phyloP scores from a whole-genome alignment of 1,139 yeast species.

The Saccharomyces hybrid region DNA sequence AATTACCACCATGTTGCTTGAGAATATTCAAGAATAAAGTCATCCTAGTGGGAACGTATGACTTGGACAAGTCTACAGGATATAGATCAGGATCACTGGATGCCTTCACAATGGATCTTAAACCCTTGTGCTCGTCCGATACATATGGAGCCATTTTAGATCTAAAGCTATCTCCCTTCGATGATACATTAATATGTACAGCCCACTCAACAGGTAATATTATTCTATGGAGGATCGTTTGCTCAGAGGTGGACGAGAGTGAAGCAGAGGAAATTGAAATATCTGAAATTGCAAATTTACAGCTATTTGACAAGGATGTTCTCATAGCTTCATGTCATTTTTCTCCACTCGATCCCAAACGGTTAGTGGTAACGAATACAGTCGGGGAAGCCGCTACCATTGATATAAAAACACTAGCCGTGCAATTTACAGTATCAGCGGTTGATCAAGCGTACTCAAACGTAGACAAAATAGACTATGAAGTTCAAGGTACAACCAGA shows the following conservation, averaged over 20 bases:
- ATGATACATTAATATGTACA: slow-evolving; percentile 42
- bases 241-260: slow-evolving; percentile 9
- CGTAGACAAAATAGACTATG: slow-evolving; percentile 5
- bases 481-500: slow-evolving; percentile 19
- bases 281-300: slow-evolving; percentile 27
- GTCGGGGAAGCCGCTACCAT: slow-evolving; percentile 41
- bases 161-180: slow-evolving; percentile 53
- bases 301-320: slow-evolving; percentile 40
- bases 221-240: slow-evolving; percentile 47
- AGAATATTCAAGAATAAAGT: slow-evolving; percentile 44
- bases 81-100: slow-evolving; percentile 69
- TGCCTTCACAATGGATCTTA: slow-evolving; percentile 36
- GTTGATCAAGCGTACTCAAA: slow-evolving; percentile 3
- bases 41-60: slow-evolving; percentile 70
- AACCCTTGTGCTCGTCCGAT: slow-evolving; percentile 25
- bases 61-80: slow-evolving; percentile 51
- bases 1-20: slow-evolving; percentile 78
- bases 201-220: slow-evolving; percentile 80
- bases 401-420: slow-evolving; percentile 12
- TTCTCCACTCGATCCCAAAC: slow-evolving; percentile 35
- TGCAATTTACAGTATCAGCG: not conserved
- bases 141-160: slow-evolving; percentile 70
- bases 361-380: slow-evolving; percentile 48
- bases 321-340: slow-evolving; percentile 64
- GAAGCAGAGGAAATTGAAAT: slow-evolving; percentile 12